Evolutionary conservation across 352 stramenopile species (phyloP), one percentile per base, ranked within the genome.

Genomic region (Phytopythium ostracodes): DNA sequence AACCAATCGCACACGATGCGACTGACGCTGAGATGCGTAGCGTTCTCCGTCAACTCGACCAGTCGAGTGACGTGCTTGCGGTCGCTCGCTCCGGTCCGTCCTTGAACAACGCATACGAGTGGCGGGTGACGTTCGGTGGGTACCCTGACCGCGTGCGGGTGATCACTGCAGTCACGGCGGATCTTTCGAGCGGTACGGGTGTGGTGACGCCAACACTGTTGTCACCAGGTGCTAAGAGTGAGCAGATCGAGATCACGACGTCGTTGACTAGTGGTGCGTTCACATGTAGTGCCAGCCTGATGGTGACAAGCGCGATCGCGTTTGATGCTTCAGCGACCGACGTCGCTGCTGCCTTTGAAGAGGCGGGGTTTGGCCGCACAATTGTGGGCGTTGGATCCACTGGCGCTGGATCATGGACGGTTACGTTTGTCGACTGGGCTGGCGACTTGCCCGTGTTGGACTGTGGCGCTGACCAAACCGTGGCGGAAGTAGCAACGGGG

Each of bases 61-160:
- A 53, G n/a, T 53, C 59, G 14, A 66, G 25, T 3, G 56, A 65
- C n/a, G 35, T 59, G 2, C 31, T 69, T 0, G 10, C 25, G 12
- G 70, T 84, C 7, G 66, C 55, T 43, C 66, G 79, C 12, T 63
- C 47, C 4, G 77, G 71, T 1, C 73, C 75, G 1, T 72, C 68
- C 17, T 43, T 86, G 10, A 88, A 88, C 54, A 76, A 77, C 29
- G 76, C 31, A 0, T 83, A 70, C 35, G 56, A 74, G 52, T 88
- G 79, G 79, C 38, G 62, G 18, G 12, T 88, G 18, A 65, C 25
- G 4, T 79, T 88, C 51, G 18, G 44, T 8, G 79, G 76, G 17
- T 63, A 72, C 35, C 76, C 79, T 0, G 60, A 57, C 46, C 67
- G 68, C 20, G 58, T 73, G 22, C 68, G 76, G 15, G 61, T 36